These are phyloP conservation scores for Raphanus sativus DNA, from an alignment of 345 rosid species.

Conservation along the genomic window DNA sequence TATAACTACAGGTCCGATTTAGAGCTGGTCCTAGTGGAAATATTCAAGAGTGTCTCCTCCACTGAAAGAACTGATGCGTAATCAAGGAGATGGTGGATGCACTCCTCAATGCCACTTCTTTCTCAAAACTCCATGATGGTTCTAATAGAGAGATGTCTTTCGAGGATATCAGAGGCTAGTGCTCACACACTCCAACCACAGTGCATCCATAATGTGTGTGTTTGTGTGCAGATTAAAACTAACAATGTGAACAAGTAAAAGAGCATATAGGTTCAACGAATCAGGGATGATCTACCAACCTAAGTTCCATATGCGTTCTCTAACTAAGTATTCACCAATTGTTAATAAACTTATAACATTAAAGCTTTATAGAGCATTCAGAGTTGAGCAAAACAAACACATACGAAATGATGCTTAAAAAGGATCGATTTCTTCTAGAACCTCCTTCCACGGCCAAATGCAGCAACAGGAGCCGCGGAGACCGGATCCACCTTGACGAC, in stretches of 20 bases:
- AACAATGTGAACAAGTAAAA: too few relatives aligned
- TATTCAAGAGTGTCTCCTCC: slow-evolving; percentile 49
- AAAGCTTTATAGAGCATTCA: background rate
- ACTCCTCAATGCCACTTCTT: slow-evolving; percentile 59
- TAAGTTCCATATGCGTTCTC: background rate
- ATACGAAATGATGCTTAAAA: background rate
- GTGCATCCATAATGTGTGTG: too few relatives aligned
- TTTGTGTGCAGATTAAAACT: too few relatives aligned
- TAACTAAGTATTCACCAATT: background rate
- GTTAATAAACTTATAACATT: background rate
- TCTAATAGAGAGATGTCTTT: slow-evolving; percentile 62
- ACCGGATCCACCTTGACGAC: slow-evolving; percentile 46
- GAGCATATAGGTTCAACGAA: background rate
- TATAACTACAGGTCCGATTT: slow-evolving; percentile 65
- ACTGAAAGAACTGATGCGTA: slow-evolving; percentile 34
- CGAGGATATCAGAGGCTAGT: slow-evolving; percentile 76
- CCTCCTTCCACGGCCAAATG: slow-evolving; percentile 43
- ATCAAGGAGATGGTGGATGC: slow-evolving; percentile 46
- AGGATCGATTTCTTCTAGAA: slow-evolving; percentile 23
- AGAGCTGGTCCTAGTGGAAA: slow-evolving; percentile 47
- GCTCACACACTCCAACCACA: slow-evolving; percentile 46
- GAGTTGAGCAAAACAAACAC: background rate
- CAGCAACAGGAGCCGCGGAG: slow-evolving; percentile 19
- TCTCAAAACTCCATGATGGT: slow-evolving; percentile 48
- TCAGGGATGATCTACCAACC: background rate